Conservation (phyloP, 345 rosid species). For the Tarenaya hassleriana region DNA sequence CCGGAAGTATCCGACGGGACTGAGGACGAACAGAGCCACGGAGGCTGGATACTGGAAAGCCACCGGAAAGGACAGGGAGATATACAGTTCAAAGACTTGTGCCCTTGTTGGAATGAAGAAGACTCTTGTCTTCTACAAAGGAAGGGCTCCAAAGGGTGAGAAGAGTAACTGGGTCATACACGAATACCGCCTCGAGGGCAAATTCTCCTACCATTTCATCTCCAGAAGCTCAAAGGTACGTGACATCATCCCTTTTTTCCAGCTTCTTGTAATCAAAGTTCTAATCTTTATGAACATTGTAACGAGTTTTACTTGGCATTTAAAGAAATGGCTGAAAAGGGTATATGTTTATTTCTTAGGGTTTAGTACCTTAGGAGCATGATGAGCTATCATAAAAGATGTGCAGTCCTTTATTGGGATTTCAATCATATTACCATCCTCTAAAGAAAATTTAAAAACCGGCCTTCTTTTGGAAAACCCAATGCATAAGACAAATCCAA, state of each 20-base stretch:
- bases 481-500: constrained; percentile 24
- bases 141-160: constrained; percentile 93
- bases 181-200: constrained; percentile 94
- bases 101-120: constrained; percentile 97
- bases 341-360: constrained; percentile 19
- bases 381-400: constrained; percentile 20
- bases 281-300: constrained; percentile 13
- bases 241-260: background rate
- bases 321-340: constrained; percentile 26
- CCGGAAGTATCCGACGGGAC: constrained; percentile 89
- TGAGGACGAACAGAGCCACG: constrained; percentile 89
- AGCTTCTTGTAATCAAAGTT: background rate
- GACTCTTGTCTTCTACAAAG: constrained; percentile 84
- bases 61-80: constrained; percentile 90
- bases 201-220: constrained; percentile 75
- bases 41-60: constrained; percentile 99
- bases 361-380: constrained; percentile 17
- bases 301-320: constrained; percentile 22
- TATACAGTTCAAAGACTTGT: constrained; percentile 77
- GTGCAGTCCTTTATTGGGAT: constrained; percentile 23
- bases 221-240: constrained; percentile 77
- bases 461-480: constrained; percentile 23
- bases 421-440: constrained; percentile 22
- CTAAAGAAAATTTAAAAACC: background rate
- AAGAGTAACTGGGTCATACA: constrained; percentile 98